Evolutionary conservation across 805 yeast genomes (phyloP).

Genomic region (Saccharomycopsis sp.): DNA sequence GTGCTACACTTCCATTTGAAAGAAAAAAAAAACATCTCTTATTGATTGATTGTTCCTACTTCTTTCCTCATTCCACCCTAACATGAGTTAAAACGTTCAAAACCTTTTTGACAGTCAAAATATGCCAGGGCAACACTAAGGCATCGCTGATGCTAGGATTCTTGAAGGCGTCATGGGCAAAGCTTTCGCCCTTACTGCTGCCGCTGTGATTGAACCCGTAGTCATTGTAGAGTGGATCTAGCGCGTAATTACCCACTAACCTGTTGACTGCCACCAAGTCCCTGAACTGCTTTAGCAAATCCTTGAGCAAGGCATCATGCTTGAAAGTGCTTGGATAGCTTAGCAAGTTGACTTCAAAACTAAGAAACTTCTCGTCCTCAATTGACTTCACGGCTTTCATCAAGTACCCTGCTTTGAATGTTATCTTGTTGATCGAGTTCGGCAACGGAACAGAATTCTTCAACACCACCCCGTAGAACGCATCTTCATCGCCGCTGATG

Average conservation of each 20-base stretch:
- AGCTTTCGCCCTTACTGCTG: constrained; percentile 1
- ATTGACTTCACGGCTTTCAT: constrained; percentile 32
- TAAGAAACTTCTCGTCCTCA: constrained; percentile 26
- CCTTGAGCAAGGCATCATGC: constrained; percentile 43
- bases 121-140: constrained; percentile 63
- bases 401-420: constrained; percentile 63
- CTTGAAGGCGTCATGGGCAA: too few species aligned
- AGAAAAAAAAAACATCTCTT: too few species aligned
- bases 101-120: constrained; percentile 55
- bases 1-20: too few species aligned
- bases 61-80: constrained; percentile 28
- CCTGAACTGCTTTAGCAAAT: constrained; percentile 51
- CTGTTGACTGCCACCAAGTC: constrained; percentile 37
- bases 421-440: constrained; percentile 60
- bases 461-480: constrained; percentile 49
- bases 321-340: constrained; percentile 67
- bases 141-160: constrained; percentile 17
- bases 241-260: constrained; percentile 24
- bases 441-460: constrained; percentile 56
- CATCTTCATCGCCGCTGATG: constrained; percentile 38
- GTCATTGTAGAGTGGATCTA: constrained; percentile 2
- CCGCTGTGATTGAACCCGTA: constrained; percentile 3
- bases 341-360: constrained; percentile 56
- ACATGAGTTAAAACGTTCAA: constrained; percentile 52
- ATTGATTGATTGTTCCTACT: too few species aligned